Evolutionary conservation across 768 basidiomycete species (phyloP).

Genomic region (Phaffia tasmanica): DNA sequence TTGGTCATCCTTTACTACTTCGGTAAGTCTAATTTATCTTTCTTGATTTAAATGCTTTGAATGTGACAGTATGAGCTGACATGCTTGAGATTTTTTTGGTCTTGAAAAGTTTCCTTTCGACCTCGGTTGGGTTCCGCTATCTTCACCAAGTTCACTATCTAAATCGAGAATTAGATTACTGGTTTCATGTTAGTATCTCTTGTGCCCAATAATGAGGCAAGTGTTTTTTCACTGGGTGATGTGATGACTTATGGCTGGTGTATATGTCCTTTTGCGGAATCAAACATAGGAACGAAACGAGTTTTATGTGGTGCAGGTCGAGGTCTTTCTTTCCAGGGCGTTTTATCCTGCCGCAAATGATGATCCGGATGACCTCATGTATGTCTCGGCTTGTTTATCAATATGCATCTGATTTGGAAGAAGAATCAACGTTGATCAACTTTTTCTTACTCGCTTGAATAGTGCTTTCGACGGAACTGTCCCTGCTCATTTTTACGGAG

Average conservation of each 20-base stretch:
- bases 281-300: slow-evolving; percentile 70
- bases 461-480: slow-evolving; percentile 77
- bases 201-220: neutral
- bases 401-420: slow-evolving; percentile 1
- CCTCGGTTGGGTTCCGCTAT: slow-evolving; percentile 81
- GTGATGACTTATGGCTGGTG: neutral
- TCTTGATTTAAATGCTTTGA: neutral
- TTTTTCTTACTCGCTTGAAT: neutral
- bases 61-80: neutral
- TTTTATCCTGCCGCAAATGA: slow-evolving; percentile 51
- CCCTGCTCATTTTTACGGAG: slow-evolving; percentile 93
- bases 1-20: slow-evolving; percentile 75
- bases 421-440: neutral
- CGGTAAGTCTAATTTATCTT: slow-evolving; percentile 48
- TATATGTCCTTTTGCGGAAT: neutral
- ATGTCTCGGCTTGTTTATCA: slow-evolving; percentile 29
- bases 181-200: slow-evolving; percentile 66
- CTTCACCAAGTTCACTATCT: slow-evolving; percentile 86
- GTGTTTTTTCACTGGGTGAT: neutral
- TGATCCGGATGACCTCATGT: slow-evolving; percentile 60
- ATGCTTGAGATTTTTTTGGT: slow-evolving; percentile 9
- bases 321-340: slow-evolving; percentile 74
- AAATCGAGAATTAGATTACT: slow-evolving; percentile 85
- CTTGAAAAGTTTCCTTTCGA: slow-evolving; percentile 72
- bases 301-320: slow-evolving; percentile 84